Evolutionary conservation across 2,329 filamentous ascomycete species (phyloP), one percentile per base, ranked within the genome.

Genomic region (Metarhizium album): DNA sequence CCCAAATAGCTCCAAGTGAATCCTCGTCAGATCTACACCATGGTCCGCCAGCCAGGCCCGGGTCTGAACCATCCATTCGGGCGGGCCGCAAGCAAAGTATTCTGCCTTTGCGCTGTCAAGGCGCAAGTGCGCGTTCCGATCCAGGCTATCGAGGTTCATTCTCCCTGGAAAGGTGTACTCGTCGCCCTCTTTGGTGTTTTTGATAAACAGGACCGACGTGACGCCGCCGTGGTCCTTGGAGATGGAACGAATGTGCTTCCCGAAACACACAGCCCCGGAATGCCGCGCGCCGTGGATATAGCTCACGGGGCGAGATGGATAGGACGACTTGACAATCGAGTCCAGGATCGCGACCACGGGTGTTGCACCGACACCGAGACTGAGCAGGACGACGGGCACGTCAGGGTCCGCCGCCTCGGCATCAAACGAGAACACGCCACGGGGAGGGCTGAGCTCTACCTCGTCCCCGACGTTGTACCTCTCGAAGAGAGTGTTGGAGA

Each of bases 11-110:
- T 90, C 86, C 57, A 87, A 73, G 59, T 82, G 76, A 50, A 87
- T 74, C 56, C 79, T 76, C 29, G 74, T 73, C n/a, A 66, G 64
- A 1, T 70, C 65, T 1, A 89, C 82, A 0, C 83, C 83, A 50
- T 71, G 65, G 2, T 59, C 67, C 57, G 73, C 67, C 51, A 90
- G 68, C 57, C 70, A 73, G 7, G 67, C 64, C 55, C 78, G 70
- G 22, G 78, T 69, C 37, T 79, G 76, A 9, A 74, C 59, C 87
- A 90, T 90, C 71, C 89, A 90, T 7, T 64, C 62, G 53, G 75
- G 73, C 0, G 86, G 86, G 0, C 86, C 87, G 60, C 87, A 90
- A 49, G 87, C 68, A 58, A 79, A 90, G 64, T 89, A 90, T 59
- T 82, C 71, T 0, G 86, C 73, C 42, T 67, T 67, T 1, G 65